Evolutionary conservation across 768 basidiomycete species (phyloP).

Genomic region (Mrakia frigida): DNA sequence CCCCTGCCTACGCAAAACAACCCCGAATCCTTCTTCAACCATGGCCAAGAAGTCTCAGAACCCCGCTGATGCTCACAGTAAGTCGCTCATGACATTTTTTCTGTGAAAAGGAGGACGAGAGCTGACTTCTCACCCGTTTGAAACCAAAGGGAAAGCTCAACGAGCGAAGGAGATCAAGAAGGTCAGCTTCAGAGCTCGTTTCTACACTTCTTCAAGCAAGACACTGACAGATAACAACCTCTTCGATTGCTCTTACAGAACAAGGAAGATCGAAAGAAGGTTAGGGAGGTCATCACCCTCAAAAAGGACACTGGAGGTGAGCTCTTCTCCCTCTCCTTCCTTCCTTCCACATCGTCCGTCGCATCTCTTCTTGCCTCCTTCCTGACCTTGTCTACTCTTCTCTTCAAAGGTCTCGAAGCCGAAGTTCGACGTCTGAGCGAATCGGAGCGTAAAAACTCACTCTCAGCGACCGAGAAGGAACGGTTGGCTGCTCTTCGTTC

Average conservation of each 20-base stretch:
- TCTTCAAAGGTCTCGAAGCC: conserved; percentile 65
- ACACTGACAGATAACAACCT: not conserved
- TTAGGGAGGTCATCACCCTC: conserved; percentile 80
- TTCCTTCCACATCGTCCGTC: not conserved
- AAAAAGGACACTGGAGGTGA: conserved; percentile 88
- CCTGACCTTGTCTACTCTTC: not conserved
- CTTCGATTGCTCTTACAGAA: conserved; percentile 57
- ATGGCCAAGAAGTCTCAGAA: conserved; percentile 88
- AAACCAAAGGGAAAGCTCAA: conserved; percentile 70
- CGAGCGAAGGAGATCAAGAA: conserved; percentile 94
- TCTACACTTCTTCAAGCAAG: not conserved
- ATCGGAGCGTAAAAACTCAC: conserved; percentile 34
- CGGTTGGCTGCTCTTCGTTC: conserved; percentile 65
- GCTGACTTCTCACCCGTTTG: not conserved
- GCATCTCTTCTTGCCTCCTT: no score
- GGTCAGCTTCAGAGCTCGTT: conserved; percentile 49
- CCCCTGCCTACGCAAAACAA: no score
- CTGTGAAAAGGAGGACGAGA: not conserved
- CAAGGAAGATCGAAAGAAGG: conserved; percentile 73
- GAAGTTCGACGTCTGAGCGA: conserved; percentile 53
- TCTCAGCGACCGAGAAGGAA: conserved; percentile 53
- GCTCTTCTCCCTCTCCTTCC: conserved; percentile 32
- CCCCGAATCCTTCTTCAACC: no score
- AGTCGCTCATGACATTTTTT: conserved; percentile 43
- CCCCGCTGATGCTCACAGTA: conserved; percentile 89